Conservation (phyloP, 2,329 filamentous ascomycete genomes). For the Pezicula carpinea region DNA sequence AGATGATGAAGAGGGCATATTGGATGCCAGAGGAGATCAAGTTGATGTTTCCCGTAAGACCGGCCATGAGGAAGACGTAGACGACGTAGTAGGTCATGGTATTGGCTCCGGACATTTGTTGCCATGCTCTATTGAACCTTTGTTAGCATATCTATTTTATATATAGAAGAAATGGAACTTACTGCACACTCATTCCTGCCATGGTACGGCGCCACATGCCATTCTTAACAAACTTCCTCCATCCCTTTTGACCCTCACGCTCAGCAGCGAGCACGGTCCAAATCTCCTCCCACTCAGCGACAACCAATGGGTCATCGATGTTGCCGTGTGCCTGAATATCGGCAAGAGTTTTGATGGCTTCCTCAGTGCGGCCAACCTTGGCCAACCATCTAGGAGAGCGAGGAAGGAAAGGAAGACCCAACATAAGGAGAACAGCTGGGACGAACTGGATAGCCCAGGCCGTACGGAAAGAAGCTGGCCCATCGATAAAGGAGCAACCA, state of each 20-base stretch:
- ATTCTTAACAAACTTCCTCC: conserved; percentile 37
- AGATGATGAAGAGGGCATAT: conserved; percentile 22
- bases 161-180: conserved; percentile 6
- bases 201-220: conserved; percentile 57
- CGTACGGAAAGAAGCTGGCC: conserved; percentile 42
- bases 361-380: conserved; percentile 42
- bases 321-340: conserved; percentile 53
- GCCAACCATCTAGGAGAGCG: conserved; percentile 46
- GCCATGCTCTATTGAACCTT: conserved; percentile 27
- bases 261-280: conserved; percentile 30
- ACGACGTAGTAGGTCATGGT: conserved; percentile 33
- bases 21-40: conserved; percentile 24
- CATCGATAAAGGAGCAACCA: conserved; percentile 37
- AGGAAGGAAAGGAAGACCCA: conserved; percentile 38
- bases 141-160: conserved; percentile 25
- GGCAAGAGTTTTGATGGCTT: conserved; percentile 44
- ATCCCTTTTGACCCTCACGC: conserved; percentile 24
- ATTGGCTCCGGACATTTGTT: conserved; percentile 20
- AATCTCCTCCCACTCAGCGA: conserved; percentile 54
- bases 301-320: conserved; percentile 46
- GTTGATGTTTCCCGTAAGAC: conserved; percentile 30
- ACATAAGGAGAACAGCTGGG: conserved; percentile 37
- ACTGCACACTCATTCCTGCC: conserved; percentile 44
- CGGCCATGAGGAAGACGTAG: conserved; percentile 35
- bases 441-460: conserved; percentile 46